Evolutionary conservation across 768 basidiomycete species (phyloP).

Genomic region (Lactarius trivialis): DNA sequence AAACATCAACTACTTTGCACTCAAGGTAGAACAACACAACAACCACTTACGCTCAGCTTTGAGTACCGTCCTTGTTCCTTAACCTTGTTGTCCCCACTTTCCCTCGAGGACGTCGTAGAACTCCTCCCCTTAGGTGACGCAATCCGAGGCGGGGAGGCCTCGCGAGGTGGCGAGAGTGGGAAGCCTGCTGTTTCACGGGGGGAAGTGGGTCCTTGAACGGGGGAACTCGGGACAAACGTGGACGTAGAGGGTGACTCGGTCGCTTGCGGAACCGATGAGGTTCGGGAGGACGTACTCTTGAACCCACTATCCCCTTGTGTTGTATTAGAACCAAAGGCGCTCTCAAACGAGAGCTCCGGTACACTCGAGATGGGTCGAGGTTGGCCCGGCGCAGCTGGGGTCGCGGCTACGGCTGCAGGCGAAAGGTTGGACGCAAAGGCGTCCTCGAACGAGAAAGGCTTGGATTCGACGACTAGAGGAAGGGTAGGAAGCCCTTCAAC

Average conservation of each 20-base stretch:
- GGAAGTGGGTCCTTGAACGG: conserved; percentile 30
- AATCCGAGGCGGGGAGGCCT: conserved; percentile 41
- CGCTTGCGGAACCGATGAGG: conserved; percentile 26
- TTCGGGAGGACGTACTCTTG: conserved; percentile 32
- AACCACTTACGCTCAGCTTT: conserved; percentile 64
- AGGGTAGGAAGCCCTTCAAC: conserved; percentile 15
- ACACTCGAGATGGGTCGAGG: background rate
- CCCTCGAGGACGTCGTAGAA: conserved; percentile 51
- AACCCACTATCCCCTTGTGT: conserved; percentile 31
- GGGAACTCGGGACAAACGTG: conserved; percentile 38
- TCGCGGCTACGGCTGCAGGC: conserved; percentile 9
- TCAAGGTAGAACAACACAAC: background rate
- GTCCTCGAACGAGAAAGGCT: conserved; percentile 16
- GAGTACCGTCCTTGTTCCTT: conserved; percentile 57
- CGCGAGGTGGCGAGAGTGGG: conserved; percentile 28
- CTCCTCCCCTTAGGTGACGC: conserved; percentile 51
- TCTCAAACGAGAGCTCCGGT: conserved; percentile 37
- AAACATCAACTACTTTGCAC: conserved; percentile 11
- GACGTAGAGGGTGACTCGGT: conserved; percentile 28
- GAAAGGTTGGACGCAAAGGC: conserved; percentile 2
- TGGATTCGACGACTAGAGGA: conserved; percentile 12
- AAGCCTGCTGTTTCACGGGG: conserved; percentile 16
- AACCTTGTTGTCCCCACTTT: conserved; percentile 45
- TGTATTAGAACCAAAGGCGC: conserved; percentile 35
- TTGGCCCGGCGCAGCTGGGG: conserved; percentile 15